Evolutionary conservation across 768 basidiomycete species (phyloP).

Genomic region (Leccinum pellstonianum): DNA sequence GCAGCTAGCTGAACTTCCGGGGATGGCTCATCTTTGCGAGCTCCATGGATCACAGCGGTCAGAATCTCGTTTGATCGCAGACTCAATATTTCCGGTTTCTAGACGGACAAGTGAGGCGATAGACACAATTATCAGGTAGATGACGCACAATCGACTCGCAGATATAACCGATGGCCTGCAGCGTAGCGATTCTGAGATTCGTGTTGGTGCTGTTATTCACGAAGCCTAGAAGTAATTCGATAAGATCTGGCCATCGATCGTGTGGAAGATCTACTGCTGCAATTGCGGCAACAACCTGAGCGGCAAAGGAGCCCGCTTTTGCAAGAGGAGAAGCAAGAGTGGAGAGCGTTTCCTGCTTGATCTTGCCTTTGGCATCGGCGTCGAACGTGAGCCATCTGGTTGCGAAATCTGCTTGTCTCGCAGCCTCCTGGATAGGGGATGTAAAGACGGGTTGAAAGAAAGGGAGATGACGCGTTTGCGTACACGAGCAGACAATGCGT

Average conservation of each 20-base stretch:
- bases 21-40: conserved; percentile 92
- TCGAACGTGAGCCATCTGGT: conserved; percentile 82
- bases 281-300: conserved; percentile 92
- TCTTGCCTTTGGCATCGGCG: conserved; percentile 64
- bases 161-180: conserved; percentile 95
- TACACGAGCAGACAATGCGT: conserved; percentile 87
- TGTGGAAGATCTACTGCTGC: conserved; percentile 90
- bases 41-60: conserved; percentile 97
- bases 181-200: conserved; percentile 79
- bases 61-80: conserved; percentile 94
- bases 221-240: conserved; percentile 84
- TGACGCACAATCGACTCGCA: conserved; percentile 91
- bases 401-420: conserved; percentile 73
- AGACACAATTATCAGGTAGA: conserved; percentile 1
- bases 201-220: conserved; percentile 72
- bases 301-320: conserved; percentile 83
- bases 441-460: conserved; percentile 16
- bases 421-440: conserved; percentile 53
- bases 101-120: conserved; percentile 7
- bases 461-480: conserved; percentile 37
- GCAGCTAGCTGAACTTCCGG: conserved; percentile 91
- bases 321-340: conserved; percentile 71
- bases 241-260: conserved; percentile 86
- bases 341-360: conserved; percentile 85
- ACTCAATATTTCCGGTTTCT: conserved; percentile 93